phyloP scores from a whole-genome alignment of 2,329 filamentous ascomycete species.

The Curvularia hawaiiensis region DNA sequence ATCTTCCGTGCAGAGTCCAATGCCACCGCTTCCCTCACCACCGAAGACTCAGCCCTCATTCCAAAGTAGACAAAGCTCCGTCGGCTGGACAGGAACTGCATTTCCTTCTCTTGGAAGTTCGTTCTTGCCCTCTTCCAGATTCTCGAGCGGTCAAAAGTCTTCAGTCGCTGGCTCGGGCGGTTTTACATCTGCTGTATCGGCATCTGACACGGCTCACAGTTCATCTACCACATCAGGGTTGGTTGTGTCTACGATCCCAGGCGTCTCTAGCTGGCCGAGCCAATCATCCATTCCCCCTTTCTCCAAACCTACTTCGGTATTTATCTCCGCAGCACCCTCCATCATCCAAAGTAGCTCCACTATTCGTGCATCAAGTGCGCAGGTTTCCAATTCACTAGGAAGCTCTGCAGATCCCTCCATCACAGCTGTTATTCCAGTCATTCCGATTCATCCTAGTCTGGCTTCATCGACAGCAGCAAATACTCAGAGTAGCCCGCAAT shows the following conservation, averaged over 20 bases:
- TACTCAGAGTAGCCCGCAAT: background rate
- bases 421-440: background rate
- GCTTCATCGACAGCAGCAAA: background rate
- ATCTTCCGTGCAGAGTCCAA: constrained; percentile 1
- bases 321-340: background rate
- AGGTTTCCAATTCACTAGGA: background rate
- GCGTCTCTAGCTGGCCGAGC: background rate
- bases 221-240: background rate
- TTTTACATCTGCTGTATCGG: background rate
- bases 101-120: background rate
- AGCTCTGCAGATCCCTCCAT: background rate
- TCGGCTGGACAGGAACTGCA: background rate
- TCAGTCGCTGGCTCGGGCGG: background rate
- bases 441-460: background rate
- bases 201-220: background rate
- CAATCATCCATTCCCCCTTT: background rate
- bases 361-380: background rate
- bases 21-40: background rate
- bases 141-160: background rate
- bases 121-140: background rate
- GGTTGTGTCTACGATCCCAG: background rate
- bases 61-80: background rate
- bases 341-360: background rate
- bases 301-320: background rate
- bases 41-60: background rate